These are phyloP conservation scores for Cymbopogon flexuosus DNA, from an alignment of 202 grass and related monocot species.

Conservation along the genomic window DNA sequence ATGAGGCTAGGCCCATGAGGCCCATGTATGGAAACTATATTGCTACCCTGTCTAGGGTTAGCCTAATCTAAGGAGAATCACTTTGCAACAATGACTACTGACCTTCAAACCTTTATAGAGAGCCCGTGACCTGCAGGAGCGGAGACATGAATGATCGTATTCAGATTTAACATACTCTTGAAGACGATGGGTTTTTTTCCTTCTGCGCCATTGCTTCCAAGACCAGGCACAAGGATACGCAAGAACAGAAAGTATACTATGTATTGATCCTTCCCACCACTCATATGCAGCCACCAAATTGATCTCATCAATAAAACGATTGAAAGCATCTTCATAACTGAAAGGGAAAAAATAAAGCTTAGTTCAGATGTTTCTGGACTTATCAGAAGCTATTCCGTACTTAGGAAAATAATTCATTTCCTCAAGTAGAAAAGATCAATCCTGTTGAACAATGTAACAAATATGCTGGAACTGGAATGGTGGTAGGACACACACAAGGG, in stretches of 20 bases:
- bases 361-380: not conserved
- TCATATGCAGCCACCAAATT: constrained; percentile 92
- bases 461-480: not conserved
- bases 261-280: constrained; percentile 99
- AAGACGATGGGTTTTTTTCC: constrained; percentile 86
- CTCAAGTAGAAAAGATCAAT: not conserved
- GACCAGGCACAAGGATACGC: constrained; percentile 99
- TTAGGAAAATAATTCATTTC: not conserved
- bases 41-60: too few relatives aligned
- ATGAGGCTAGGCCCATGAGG: too few relatives aligned
- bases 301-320: constrained; percentile 93
- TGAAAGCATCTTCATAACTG: constrained; percentile 99
- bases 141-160: constrained; percentile 96
- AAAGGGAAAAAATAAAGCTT: not conserved
- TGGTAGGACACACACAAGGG: not conserved
- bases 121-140: constrained; percentile 92
- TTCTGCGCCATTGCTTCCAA: constrained; percentile 97
- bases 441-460: constrained; percentile 2
- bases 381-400: not conserved
- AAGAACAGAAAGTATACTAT: constrained; percentile 90
- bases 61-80: too few relatives aligned
- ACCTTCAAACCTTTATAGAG: constrained; percentile 99
- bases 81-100: constrained; percentile 29
- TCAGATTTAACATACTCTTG: constrained; percentile 97
- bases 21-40: too few relatives aligned